Conservation (phyloP, 805 yeast genomes). For the Saturnispora zaruensis region DNA sequence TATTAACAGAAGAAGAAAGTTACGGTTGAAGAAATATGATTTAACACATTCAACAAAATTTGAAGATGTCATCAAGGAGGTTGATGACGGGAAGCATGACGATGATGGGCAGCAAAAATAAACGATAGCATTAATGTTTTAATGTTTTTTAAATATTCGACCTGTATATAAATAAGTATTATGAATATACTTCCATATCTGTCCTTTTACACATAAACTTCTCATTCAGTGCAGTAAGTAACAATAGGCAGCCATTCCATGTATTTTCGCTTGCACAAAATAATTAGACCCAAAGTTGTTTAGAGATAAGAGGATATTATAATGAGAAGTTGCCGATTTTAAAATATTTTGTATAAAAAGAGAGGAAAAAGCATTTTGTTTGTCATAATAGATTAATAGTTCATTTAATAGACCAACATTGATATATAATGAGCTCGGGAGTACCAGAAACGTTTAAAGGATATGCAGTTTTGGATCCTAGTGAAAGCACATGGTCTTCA, state of each 20-base stretch:
- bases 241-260: no score
- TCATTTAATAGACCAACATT: no score
- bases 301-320: not conserved
- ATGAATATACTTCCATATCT: not conserved
- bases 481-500: conserved; percentile 27
- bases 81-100: not conserved
- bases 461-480: conserved; percentile 30
- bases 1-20: conserved; percentile 30
- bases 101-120: not conserved
- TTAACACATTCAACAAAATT: conserved; percentile 32
- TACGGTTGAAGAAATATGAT: conserved; percentile 29
- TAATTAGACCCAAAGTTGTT: no score
- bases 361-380: no score
- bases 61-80: conserved; percentile 15
- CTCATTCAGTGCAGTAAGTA: no score
- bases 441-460: conserved; percentile 32
- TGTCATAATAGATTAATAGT: no score
- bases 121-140: not conserved
- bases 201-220: not conserved
- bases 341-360: not conserved
- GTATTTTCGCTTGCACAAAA: no score
- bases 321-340: not conserved
- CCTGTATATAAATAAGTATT: not conserved
- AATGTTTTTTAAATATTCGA: not conserved
- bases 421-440: conserved; percentile 12